These are phyloP conservation scores for Pseudocercospora eumusae DNA, from an alignment of 2,329 filamentous ascomycete species.

Conservation along the genomic window DNA sequence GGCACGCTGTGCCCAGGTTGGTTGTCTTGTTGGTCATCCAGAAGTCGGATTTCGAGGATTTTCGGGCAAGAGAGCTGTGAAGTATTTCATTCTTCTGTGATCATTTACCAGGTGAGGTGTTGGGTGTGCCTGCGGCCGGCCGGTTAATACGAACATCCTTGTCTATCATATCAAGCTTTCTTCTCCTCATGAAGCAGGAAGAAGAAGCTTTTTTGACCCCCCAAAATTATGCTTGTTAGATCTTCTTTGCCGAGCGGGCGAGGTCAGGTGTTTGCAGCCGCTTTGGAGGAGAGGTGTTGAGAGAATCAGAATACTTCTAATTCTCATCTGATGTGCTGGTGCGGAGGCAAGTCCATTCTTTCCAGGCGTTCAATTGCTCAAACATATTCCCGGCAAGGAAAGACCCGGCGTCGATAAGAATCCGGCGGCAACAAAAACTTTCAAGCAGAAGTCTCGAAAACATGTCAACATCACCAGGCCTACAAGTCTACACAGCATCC, in stretches of 20 bases:
- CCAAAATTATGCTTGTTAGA: background rate
- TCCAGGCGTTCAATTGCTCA: too few relatives aligned
- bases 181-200: background rate
- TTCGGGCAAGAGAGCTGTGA: background rate
- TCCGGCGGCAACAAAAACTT: too few relatives aligned
- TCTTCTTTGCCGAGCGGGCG: background rate
- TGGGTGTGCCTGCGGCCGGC: conserved; percentile 1
- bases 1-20: conserved; percentile 5
- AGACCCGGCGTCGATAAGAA: too few relatives aligned
- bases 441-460: too few relatives aligned
- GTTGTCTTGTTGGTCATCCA: background rate
- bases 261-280: background rate
- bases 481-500: conserved; percentile 6
- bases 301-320: background rate
- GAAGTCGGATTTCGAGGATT: background rate
- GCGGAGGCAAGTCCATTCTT: too few relatives aligned
- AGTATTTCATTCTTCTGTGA: background rate
- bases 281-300: background rate
- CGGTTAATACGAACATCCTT: background rate
- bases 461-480: conserved; percentile 11
- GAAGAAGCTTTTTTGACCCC: conserved; percentile 5
- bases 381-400: too few relatives aligned
- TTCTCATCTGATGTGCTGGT: background rate
- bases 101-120: background rate
- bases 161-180: conserved; percentile 5